Base-by-base conservation (phyloP, 805 yeast genomes). In the Nakazawaea ernobii region DNA sequence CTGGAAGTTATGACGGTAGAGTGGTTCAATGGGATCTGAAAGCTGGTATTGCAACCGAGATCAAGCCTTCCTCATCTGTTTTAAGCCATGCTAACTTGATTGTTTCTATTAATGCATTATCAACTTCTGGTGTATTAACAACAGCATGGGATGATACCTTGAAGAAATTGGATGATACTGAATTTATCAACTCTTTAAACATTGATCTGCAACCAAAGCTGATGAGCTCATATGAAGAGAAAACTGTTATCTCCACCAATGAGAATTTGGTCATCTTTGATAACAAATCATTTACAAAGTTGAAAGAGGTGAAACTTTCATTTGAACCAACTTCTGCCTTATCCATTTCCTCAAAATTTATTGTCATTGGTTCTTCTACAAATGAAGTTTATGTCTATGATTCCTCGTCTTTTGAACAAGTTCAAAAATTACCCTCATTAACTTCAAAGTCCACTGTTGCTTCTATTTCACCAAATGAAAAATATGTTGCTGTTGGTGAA, bases 101-200 rank as follows among this genome's bases (percentile, higher is more conserved):
- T 39, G 80, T 78, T 32, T 81, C 82, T 2, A 74, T 77, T 14
- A 51, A 63, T 14, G 46, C 55, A 26, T 58, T 55, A 24, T 54
- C 53, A 5, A 57, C 59, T 10, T 62, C 60, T 0, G 57, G 62
- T 0, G 45, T 66, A 6, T 57, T 79, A 15, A 72, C 89, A n/a
- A 70, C 80, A 17, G 95, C 91, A 3, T 94, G 98, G 98, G 99
- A 92, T 65, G 96, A 88, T 59, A 78, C 78, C 11, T 57, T 90
- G 40, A 78, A 75, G 58, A 55, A 64, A 11, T 52, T 71, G 27
- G 60, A 55, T 3, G 59, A 55, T 27, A 62, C 63, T 10, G 45
- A 52, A 2, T 53, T 67, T 13, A 49, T 63, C 8, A 70, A 68
- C 27, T 52, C 63, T 17, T 54, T 55, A 29, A 54, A 69, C 20